These are phyloP conservation scores for Fonsecaea nubica DNA, from an alignment of 2,329 filamentous ascomycete species.

Conservation along the genomic window DNA sequence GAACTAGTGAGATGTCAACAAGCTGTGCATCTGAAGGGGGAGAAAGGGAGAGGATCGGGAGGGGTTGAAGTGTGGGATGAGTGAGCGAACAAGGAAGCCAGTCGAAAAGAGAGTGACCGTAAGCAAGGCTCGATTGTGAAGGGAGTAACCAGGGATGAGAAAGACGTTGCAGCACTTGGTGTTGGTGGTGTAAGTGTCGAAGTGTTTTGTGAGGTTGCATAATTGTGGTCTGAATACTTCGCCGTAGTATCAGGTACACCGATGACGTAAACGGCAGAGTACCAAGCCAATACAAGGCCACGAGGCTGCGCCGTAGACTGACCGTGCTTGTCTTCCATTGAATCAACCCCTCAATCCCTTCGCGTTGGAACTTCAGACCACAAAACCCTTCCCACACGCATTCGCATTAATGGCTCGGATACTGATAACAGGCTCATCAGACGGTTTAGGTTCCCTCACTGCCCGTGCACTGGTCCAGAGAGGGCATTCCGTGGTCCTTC, in stretches of 20 bases:
- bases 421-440: slow-evolving; percentile 64
- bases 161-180: not conserved
- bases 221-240: not conserved
- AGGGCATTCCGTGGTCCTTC: slow-evolving; percentile 63
- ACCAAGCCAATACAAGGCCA: not conserved
- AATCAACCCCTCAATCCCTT: not conserved
- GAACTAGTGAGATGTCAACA: not conserved
- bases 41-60: not conserved
- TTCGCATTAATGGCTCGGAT: slow-evolving; percentile 51
- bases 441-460: slow-evolving; percentile 62
- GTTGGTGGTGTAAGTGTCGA: no score
- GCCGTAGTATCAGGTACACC: not conserved
- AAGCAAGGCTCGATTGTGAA: not conserved
- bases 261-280: not conserved
- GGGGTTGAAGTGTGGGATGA: no score
- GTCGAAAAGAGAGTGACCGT: no score
- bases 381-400: not conserved
- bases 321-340: not conserved
- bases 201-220: not conserved
- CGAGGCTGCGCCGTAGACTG: not conserved
- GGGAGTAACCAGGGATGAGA: not conserved
- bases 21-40: not conserved
- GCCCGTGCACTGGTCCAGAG: slow-evolving; percentile 58
- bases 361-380: not conserved
- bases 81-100: no score